Conservation (phyloP, 208 protist species). For the Leishmania major region DNA sequence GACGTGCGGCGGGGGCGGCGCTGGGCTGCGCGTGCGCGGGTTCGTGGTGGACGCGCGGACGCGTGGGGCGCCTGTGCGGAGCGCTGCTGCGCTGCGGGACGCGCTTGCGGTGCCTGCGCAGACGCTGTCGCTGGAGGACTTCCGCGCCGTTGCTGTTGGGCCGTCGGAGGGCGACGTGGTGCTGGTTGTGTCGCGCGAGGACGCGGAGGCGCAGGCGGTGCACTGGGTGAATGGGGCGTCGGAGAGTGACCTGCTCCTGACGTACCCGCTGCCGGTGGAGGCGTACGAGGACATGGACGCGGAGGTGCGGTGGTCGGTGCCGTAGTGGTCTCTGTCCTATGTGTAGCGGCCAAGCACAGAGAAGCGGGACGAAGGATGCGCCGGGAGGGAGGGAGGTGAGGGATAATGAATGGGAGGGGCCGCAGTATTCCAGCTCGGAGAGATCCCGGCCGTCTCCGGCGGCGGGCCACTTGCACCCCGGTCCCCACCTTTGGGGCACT, state of each 20-base stretch:
- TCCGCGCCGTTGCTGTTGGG: constrained; percentile 32
- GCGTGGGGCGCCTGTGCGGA: constrained; percentile 3
- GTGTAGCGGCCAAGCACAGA: too few relatives aligned
- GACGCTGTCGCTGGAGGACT: constrained; percentile 64
- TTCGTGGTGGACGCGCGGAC: constrained; percentile 39
- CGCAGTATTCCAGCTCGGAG: too few relatives aligned
- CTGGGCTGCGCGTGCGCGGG: constrained; percentile 31
- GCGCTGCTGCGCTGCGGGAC: neutral
- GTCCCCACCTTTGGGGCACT: too few relatives aligned
- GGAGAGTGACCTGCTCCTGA: constrained; percentile 54
- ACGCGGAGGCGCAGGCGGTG: constrained; percentile 36
- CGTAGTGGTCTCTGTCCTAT: neutral
- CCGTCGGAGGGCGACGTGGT: constrained; percentile 23
- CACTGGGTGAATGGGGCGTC: constrained; percentile 52
- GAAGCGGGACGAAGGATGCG: too few relatives aligned
- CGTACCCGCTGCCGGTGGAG: constrained; percentile 42
- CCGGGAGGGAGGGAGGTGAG: too few relatives aligned
- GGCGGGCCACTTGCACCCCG: too few relatives aligned
- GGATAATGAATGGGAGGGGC: too few relatives aligned
- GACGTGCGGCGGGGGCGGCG: constrained; percentile 18
- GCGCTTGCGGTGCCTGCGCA: constrained; percentile 47
- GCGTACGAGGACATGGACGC: constrained; percentile 47
- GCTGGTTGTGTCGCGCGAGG: constrained; percentile 37
- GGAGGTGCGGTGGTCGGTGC: constrained; percentile 23
- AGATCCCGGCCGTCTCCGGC: too few relatives aligned